Percentiles rank a stretch among this genome's conserved stretches.
These are phyloP conservation scores for Berkeleyomyces basicola DNA, from an alignment of 2,329 filamentous ascomycete genomes.

Conservation along the genomic window DNA sequence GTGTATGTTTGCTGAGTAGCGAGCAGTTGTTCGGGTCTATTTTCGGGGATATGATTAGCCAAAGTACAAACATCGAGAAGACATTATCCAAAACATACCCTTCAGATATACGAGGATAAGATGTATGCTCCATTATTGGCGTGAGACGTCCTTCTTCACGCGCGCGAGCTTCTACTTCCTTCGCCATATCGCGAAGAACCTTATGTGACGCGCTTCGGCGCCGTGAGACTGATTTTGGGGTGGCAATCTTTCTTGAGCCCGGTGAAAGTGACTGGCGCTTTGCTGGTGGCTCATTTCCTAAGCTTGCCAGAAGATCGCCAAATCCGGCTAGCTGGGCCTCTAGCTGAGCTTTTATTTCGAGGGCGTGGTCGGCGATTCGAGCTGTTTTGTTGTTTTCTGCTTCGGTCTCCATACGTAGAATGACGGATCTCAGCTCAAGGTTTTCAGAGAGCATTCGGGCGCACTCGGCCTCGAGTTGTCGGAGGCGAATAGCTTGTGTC, in stretches of 20 bases:
- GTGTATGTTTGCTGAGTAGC: constrained; percentile 18
- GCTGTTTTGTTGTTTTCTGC: constrained; percentile 43
- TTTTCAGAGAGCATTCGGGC: constrained; percentile 65
- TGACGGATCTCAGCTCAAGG: constrained; percentile 51
- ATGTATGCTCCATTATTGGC: constrained; percentile 53
- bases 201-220: constrained; percentile 36
- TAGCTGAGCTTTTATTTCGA: constrained; percentile 52
- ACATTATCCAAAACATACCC: constrained; percentile 32
- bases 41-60: background rate
- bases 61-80: background rate
- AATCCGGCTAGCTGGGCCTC: constrained; percentile 59
- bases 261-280: constrained; percentile 29
- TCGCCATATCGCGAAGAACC: constrained; percentile 38
- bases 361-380: constrained; percentile 46
- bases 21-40: constrained; percentile 5
- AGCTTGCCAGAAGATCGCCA: constrained; percentile 45
- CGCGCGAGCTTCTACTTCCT: constrained; percentile 35
- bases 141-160: constrained; percentile 40
- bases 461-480: constrained; percentile 58
- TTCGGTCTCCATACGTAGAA: constrained; percentile 52
- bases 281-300: constrained; percentile 44
- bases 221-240: constrained; percentile 26
- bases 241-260: constrained; percentile 23
- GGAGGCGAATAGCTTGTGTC: constrained; percentile 58
- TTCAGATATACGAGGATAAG: constrained; percentile 49